Percentiles rank a stretch among this genome's conserved stretches.
These are phyloP conservation scores for Papiliotrema fonsecae DNA, from an alignment of 1,284 basidiomycete genomes.

Conservation along the genomic window DNA sequence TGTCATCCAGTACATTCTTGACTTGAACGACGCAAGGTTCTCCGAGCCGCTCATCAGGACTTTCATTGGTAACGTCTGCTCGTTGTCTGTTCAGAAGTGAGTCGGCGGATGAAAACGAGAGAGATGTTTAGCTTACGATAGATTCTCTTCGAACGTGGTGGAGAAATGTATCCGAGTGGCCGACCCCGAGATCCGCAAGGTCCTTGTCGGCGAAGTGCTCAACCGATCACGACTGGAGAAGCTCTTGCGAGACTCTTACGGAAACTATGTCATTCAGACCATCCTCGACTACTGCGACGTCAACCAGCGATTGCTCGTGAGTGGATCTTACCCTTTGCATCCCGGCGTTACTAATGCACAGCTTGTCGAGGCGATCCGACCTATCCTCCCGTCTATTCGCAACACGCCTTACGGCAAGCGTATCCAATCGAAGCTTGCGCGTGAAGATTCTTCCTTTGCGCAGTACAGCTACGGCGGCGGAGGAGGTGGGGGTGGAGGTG, in stretches of 20 bases:
- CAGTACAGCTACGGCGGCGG: constrained; percentile 49
- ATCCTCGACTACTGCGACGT: constrained; percentile 93
- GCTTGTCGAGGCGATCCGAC: constrained; percentile 90
- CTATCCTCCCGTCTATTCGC: constrained; percentile 90
- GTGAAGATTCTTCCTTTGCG: constrained; percentile 65
- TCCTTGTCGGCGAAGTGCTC: constrained; percentile 91
- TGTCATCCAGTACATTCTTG: constrained; percentile 78
- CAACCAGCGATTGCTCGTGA: constrained; percentile 62
- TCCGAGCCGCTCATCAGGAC: constrained; percentile 96
- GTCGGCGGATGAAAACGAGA: no score
- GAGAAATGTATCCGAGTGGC: constrained; percentile 92
- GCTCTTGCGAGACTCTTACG: constrained; percentile 86
- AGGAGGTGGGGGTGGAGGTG: constrained; percentile 35
- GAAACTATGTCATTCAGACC: constrained; percentile 92
- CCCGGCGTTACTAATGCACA: constrained; percentile 23
- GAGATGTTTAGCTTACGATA: constrained; percentile 32
- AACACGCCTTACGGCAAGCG: constrained; percentile 97
- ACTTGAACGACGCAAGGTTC: constrained; percentile 96
- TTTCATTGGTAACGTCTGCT: constrained; percentile 95
- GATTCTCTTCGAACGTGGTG: constrained; percentile 40
- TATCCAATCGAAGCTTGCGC: constrained; percentile 93
- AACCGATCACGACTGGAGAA: constrained; percentile 94
- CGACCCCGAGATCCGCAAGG: constrained; percentile 87
- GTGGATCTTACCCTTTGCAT: constrained; percentile 11
- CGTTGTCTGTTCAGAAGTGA: constrained; percentile 98